Percentiles rank a stretch among this genome's conserved stretches.
Evolutionary conservation across 2,329 filamentous ascomycete genomes (phyloP).

Genomic region (Sporothrix phasma): DNA sequence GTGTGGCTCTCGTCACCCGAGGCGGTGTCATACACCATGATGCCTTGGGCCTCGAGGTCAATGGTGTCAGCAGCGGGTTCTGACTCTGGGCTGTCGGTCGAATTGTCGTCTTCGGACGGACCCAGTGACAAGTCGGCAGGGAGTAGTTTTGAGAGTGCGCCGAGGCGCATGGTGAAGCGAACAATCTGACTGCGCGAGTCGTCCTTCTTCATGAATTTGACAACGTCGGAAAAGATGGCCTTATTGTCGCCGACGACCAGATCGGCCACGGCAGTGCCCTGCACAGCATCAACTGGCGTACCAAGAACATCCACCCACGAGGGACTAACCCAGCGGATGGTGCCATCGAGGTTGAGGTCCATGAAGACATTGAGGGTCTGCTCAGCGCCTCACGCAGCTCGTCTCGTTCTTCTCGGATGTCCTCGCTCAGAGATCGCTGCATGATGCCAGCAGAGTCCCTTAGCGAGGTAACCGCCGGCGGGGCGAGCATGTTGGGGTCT

Average conservation of each 20-base stretch:
- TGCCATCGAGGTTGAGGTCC: constrained; percentile 82
- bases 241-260: constrained; percentile 70
- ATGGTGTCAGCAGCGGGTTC: constrained; percentile 47
- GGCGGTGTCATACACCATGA: constrained; percentile 90
- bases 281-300: constrained; percentile 59
- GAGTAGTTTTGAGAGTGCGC: constrained; percentile 56
- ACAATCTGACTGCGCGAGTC: constrained; percentile 88
- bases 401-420: constrained; percentile 87
- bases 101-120: constrained; percentile 20
- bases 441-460: constrained; percentile 42
- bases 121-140: constrained; percentile 31
- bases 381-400: constrained; percentile 89
- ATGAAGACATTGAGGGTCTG: constrained; percentile 95
- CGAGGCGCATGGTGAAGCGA: constrained; percentile 64
- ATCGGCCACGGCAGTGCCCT: constrained; percentile 69
- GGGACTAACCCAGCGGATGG: constrained; percentile 89
- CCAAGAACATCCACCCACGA: constrained; percentile 94
- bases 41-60: constrained; percentile 89
- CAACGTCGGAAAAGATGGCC: constrained; percentile 67
- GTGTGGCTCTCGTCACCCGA: constrained; percentile 86
- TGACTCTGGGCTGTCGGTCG: background rate
- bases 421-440: constrained; percentile 65
- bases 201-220: constrained; percentile 84
- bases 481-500: constrained; percentile 35
- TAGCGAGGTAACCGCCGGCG: constrained; percentile 44